These are phyloP conservation scores for Cynanchum wilfordii DNA, from an alignment of 257 asterid species.

Conservation along the genomic window DNA sequence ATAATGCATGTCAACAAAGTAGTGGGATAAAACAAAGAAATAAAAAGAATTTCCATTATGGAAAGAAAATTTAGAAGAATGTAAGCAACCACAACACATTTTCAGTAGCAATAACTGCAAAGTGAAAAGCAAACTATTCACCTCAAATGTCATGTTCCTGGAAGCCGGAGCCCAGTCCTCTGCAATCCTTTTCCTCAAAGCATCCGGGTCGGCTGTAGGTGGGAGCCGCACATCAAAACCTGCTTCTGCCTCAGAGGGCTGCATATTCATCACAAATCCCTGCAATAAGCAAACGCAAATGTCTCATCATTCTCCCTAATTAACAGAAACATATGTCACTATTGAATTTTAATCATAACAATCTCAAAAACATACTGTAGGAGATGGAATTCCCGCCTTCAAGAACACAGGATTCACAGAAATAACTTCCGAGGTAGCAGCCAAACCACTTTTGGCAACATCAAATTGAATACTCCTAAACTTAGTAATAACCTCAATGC, in stretches of 20 bases:
- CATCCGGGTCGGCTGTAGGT: constrained; percentile 66
- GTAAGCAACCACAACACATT: neutral
- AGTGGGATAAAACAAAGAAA: neutral
- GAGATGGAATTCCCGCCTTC: constrained; percentile 75
- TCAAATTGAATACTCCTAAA: constrained; percentile 76
- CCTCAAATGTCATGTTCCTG: constrained; percentile 85
- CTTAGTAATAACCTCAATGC: constrained; percentile 69
- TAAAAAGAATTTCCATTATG: neutral
- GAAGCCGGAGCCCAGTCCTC: constrained; percentile 96
- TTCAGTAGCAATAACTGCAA: neutral
- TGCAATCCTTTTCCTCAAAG: constrained; percentile 57
- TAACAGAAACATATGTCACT: neutral
- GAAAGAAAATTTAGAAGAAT: neutral
- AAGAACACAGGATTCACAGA: constrained; percentile 80
- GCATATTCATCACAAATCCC: constrained; percentile 95
- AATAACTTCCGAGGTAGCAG: constrained; percentile 68
- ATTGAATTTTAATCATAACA: neutral
- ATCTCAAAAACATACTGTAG: constrained; percentile 37
- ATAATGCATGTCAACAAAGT: neutral
- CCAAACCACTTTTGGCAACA: constrained; percentile 66
- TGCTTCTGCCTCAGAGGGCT: constrained; percentile 93
- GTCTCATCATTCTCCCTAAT: neutral
- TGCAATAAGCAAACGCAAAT: constrained; percentile 25
- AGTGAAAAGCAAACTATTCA: constrained; percentile 15
- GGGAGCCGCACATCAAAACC: constrained; percentile 90